phyloP scores from a whole-genome alignment of 768 basidiomycete species.

The Rhizopogon vulgaris region DNA sequence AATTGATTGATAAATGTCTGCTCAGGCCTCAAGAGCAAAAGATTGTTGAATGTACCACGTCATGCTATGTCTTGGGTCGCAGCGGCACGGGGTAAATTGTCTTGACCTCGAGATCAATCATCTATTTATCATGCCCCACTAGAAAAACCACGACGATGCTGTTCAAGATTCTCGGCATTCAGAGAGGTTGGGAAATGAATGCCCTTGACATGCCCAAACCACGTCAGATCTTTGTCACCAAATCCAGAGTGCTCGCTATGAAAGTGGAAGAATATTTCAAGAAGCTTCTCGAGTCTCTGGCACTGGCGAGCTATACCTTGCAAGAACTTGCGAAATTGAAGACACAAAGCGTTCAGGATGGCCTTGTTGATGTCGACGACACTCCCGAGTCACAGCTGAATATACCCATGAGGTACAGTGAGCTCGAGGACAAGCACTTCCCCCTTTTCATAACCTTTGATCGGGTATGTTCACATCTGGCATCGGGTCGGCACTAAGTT shows the following conservation, averaged over 20 bases:
- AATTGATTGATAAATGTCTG: constrained; percentile 10
- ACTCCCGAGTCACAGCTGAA: constrained; percentile 19
- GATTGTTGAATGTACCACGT: constrained; percentile 53
- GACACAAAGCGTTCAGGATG: constrained; percentile 19
- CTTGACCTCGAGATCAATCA: not conserved
- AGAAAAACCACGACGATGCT: constrained; percentile 77
- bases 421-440: constrained; percentile 54
- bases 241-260: constrained; percentile 57
- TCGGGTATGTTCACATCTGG: constrained; percentile 31
- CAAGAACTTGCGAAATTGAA: constrained; percentile 32
- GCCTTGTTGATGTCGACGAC: constrained; percentile 30
- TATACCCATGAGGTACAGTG: constrained; percentile 45
- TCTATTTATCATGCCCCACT: not conserved
- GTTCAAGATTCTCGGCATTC: constrained; percentile 68
- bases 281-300: constrained; percentile 42
- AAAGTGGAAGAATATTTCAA: constrained; percentile 67
- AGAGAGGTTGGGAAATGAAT: constrained; percentile 43
- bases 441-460: constrained; percentile 68
- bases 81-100: constrained; percentile 64
- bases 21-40: constrained; percentile 40
- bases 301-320: constrained; percentile 27
- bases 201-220: constrained; percentile 35
- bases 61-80: constrained; percentile 63
- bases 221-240: constrained; percentile 68
- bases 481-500: not conserved